These are phyloP conservation scores for Penicillium nordicum DNA, from an alignment of 2,329 filamentous ascomycete species.

Conservation along the genomic window DNA sequence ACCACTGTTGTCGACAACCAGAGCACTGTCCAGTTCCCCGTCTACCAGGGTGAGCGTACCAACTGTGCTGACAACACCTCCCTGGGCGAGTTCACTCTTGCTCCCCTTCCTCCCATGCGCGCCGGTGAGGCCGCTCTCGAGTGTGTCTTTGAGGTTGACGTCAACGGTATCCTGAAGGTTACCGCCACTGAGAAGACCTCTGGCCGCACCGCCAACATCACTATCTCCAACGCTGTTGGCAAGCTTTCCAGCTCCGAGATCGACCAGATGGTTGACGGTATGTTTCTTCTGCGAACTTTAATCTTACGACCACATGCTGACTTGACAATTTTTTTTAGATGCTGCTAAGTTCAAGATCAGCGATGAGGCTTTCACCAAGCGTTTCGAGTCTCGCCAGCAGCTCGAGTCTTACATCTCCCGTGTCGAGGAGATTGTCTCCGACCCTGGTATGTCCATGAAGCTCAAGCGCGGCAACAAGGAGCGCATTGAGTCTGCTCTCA, in stretches of 20 bases:
- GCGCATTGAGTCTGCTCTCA: constrained; percentile 96
- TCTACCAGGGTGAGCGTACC: constrained; percentile 93
- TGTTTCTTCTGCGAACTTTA: constrained; percentile 26
- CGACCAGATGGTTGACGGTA: constrained; percentile 92
- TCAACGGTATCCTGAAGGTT: constrained; percentile 99
- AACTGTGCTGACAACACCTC: constrained; percentile 99
- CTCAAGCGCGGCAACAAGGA: constrained; percentile 99
- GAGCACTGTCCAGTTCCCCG: constrained; percentile 83
- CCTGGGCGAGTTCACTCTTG: constrained; percentile 93
- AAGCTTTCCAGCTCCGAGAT: constrained; percentile 95
- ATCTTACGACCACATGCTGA: neutral
- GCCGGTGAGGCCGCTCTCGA: constrained; percentile 96
- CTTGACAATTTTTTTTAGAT: constrained; percentile 48
- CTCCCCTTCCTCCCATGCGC: constrained; percentile 79
- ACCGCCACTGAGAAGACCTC: constrained; percentile 99
- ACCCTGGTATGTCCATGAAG: constrained; percentile 93
- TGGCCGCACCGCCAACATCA: constrained; percentile 97
- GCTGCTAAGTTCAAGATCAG: constrained; percentile 98
- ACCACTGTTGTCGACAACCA: constrained; percentile 69
- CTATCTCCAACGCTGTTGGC: constrained; percentile 98
- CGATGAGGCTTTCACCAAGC: constrained; percentile 99
- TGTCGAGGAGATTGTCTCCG: constrained; percentile 97
- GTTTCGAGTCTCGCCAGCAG: constrained; percentile 98
- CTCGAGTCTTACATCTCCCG: constrained; percentile 98
- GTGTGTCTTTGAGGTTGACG: constrained; percentile 98